Base-by-base conservation (phyloP, 2,329 filamentous ascomycete species). In the Botryotinia calthae region DNA sequence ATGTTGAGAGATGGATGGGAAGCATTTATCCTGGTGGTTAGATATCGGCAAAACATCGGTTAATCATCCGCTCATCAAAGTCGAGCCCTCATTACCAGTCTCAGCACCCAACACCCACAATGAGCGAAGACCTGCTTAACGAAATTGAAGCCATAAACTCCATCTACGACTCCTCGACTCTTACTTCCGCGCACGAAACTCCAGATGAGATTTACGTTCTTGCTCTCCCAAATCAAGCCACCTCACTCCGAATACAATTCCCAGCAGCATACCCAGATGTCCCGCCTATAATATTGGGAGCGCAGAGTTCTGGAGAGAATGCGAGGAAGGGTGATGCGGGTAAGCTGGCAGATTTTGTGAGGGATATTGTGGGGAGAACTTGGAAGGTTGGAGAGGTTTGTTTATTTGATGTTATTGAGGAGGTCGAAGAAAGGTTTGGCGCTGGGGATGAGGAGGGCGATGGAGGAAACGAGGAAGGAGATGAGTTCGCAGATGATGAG, bases 331-430 rank as follows among this genome's bases (percentile, higher is more conserved):
- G 95, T 54, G 89, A 92, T 74, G 94, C 93, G 2, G 89, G 88
- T 68, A 85, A 89, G 69, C 88, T 94, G 67, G 85, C 95, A n/a
- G 87, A 88, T 3, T 82, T 93, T 3, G 90, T 96, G 73, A 85
- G 90, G 44, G 85, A 89, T 51, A 90, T 91, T 0, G 83, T 98
- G 46, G 85, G 84, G 1, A 84, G 85, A n/a, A 87, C 93, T 7
- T 97, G 91, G 81, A 86, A 87, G 70, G 87, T 89, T 0, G 94
- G 94, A 0, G 87, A 89, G 70, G 94, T 97, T 34, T 98, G 95
- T 79, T 84, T 99, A 4, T 99, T 95, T 79, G 95, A 98, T 80
- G 87, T 97, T n/a, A 87, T 98, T 54, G 95, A 97, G 79, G 91
- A 93, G 79, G 84, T 92, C 76, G 86, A 84, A 72, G 84, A 61